phyloP scores from a whole-genome alignment of 768 basidiomycete genomes.

The Suillus lakei region DNA sequence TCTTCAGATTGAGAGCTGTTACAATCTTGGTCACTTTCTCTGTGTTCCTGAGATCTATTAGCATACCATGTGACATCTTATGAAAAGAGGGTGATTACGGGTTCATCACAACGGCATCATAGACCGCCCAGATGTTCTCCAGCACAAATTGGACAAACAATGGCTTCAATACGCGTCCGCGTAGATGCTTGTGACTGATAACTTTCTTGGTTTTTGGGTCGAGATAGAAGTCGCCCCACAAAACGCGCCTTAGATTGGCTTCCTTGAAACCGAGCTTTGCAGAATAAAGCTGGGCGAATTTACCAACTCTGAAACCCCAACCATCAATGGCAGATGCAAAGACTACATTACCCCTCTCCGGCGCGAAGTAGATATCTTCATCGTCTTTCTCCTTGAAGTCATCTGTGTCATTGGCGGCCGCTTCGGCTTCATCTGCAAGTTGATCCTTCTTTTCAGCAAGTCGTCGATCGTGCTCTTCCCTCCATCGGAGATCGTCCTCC shows the following conservation, averaged over 20 bases:
- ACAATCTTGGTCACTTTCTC: slow-evolving; percentile 92
- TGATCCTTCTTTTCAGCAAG: slow-evolving; percentile 76
- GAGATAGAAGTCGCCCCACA: slow-evolving; percentile 98
- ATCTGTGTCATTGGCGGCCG: slow-evolving; percentile 58
- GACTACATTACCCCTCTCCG: slow-evolving; percentile 93
- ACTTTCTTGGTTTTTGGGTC: slow-evolving; percentile 96
- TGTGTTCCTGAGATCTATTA: slow-evolving; percentile 62
- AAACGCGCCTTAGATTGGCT: slow-evolving; percentile 76
- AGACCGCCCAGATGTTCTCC: slow-evolving; percentile 97
- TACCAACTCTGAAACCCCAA: slow-evolving; percentile 95
- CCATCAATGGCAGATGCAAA: slow-evolving; percentile 97
- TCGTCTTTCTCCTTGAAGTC: slow-evolving; percentile 96
- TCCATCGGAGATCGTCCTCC: slow-evolving; percentile 95
- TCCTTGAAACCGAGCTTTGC: slow-evolving; percentile 92
- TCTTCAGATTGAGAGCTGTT: slow-evolving; percentile 76
- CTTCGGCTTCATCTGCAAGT: slow-evolving; percentile 68
- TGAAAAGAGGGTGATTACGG: slow-evolving; percentile 55
- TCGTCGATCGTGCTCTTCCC: slow-evolving; percentile 87
- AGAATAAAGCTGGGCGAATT: slow-evolving; percentile 93
- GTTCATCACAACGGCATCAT: slow-evolving; percentile 86
- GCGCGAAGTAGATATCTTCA: slow-evolving; percentile 96
- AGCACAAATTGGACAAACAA: slow-evolving; percentile 97
- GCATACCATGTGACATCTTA: slow-evolving; percentile 15
- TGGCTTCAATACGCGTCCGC: slow-evolving; percentile 87
- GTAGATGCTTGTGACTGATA: slow-evolving; percentile 88